Base-by-base conservation (phyloP, 1,284 basidiomycete genomes). In the Trichosporon sp. region DNA sequence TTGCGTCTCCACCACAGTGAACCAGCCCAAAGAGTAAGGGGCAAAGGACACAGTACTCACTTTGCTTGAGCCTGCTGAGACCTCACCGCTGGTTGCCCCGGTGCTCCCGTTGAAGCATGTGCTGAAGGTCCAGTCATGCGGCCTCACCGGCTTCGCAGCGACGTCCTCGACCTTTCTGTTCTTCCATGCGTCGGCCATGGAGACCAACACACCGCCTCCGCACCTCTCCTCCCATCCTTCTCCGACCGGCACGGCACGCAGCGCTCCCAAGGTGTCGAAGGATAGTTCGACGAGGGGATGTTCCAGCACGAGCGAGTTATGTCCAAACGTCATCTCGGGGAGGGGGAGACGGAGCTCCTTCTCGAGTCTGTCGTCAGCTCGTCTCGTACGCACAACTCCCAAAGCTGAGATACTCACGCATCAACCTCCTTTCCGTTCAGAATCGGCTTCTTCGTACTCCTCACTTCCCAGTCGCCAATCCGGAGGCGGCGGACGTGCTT, bases 51-150 rank as follows among this genome's bases (percentile, higher is more conserved):
- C 26, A 14, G n/a, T 3, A 51, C 48, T 51, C 19, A 51, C 48
- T 26, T 26, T 26, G 26, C 26, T 26, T 26, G 26, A 26, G 26
- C 26, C 26, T 26, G 26, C 26, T 26, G 26, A 26, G 26, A 26
- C 26, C 26, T 26, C 26, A 26, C 26, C 26, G 12, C 2, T 35
- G 6, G 26, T 4, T 2, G 12, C 38, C 26, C 89, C 78, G 79
- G 5, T 63, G 1, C n/a, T 5, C 7, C 16, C 40, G 31, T 90
- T 78, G 79, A 98, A 96, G 0, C 88, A 90, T 2, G 93, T 93
- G 0, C 95, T 97, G 82, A 97, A 99, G 4, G 97, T 99, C 97
- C 97, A 99, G 81, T 99, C 97, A 83, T 94, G 98, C 1, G 91
- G 91, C 77, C 95, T 95, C 2, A 92, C 91, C 0, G 88, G 85